Percentiles rank a stretch among this genome's conserved stretches.
Evolutionary conservation across 2,329 filamentous ascomycete genomes (phyloP).

Genomic region (Cryphonectria japonica): DNA sequence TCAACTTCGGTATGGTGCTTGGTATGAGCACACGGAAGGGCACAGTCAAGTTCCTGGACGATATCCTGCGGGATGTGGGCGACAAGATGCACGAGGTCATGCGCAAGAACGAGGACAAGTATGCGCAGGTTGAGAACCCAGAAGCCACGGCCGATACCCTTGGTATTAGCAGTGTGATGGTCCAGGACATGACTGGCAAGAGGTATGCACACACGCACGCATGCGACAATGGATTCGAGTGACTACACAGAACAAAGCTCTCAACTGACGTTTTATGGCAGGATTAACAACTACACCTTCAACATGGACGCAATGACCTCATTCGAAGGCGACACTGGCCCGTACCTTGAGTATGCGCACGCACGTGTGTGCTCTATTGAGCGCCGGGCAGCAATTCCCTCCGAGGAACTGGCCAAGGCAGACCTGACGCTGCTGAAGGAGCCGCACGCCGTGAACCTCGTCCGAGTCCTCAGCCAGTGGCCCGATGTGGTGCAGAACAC

Average conservation of each 20-base stretch:
- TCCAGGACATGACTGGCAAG: constrained; percentile 97
- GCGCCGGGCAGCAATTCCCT: constrained; percentile 56
- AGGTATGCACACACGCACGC: constrained; percentile 53
- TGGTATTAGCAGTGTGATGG: constrained; percentile 95
- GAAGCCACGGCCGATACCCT: constrained; percentile 81
- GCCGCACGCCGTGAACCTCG: constrained; percentile 71
- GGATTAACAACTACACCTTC: constrained; percentile 71
- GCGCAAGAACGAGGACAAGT: constrained; percentile 88
- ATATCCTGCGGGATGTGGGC: constrained; percentile 77
- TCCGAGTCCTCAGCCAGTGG: constrained; percentile 80
- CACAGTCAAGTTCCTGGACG: constrained; percentile 74
- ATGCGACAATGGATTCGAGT: background rate
- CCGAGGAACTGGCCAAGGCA: constrained; percentile 63
- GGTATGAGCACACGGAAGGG: constrained; percentile 74
- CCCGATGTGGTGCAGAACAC: constrained; percentile 85
- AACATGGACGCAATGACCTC: constrained; percentile 82
- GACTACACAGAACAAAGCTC: background rate
- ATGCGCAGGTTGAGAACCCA: constrained; percentile 84
- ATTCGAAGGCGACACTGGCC: constrained; percentile 84
- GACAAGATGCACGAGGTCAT: constrained; percentile 99
- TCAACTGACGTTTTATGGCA: constrained; percentile 32
- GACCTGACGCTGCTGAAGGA: constrained; percentile 72
- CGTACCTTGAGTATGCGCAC: constrained; percentile 83
- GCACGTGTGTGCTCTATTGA: constrained; percentile 70
- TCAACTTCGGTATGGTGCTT: constrained; percentile 75